phyloP scores from a whole-genome alignment of 2,329 filamentous ascomycete genomes.

The Aschersonia sp. region DNA sequence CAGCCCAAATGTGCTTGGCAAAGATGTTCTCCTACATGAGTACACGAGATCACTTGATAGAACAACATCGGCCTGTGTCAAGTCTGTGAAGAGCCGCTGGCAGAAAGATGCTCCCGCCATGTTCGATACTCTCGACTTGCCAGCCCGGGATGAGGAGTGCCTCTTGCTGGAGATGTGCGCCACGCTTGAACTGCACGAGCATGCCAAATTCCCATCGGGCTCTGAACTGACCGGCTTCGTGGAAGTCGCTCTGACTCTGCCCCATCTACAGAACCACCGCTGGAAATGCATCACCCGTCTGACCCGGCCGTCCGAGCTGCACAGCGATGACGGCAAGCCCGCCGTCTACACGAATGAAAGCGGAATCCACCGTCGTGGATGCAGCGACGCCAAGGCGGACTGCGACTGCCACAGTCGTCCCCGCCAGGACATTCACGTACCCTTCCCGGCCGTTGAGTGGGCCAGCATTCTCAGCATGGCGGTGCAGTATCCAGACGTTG shows the following conservation, averaged over 20 bases:
- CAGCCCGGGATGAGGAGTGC: slow-evolving; percentile 32
- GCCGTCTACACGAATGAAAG: slow-evolving; percentile 35
- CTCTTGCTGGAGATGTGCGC: slow-evolving; percentile 49
- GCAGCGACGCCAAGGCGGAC: slow-evolving; percentile 28
- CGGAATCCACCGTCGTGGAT: slow-evolving; percentile 38
- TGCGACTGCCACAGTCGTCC: slow-evolving; percentile 36
- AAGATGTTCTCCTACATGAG: slow-evolving; percentile 41
- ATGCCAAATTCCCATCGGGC: slow-evolving; percentile 40
- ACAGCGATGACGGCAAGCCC: slow-evolving; percentile 25
- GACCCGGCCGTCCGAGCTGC: slow-evolving; percentile 40
- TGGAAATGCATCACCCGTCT: slow-evolving; percentile 49
- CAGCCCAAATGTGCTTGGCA: slow-evolving; percentile 32
- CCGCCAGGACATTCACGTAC: slow-evolving; percentile 36
- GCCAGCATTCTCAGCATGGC: slow-evolving; percentile 43
- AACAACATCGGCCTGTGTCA: slow-evolving; percentile 39
- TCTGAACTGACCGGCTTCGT: slow-evolving; percentile 45
- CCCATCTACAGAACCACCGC: slow-evolving; percentile 36
- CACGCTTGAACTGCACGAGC: slow-evolving; percentile 43
- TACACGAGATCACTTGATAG: slow-evolving; percentile 41
- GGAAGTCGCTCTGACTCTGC: slow-evolving; percentile 42
- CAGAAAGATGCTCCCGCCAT: slow-evolving; percentile 43
- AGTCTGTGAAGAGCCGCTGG: slow-evolving; percentile 40
- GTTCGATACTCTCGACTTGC: slow-evolving; percentile 33
- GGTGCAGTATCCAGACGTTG: slow-evolving; percentile 33
- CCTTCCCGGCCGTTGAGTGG: slow-evolving; percentile 44